Conservation (phyloP, 2,329 filamentous ascomycete genomes). For the Microdochium nivale region DNA sequence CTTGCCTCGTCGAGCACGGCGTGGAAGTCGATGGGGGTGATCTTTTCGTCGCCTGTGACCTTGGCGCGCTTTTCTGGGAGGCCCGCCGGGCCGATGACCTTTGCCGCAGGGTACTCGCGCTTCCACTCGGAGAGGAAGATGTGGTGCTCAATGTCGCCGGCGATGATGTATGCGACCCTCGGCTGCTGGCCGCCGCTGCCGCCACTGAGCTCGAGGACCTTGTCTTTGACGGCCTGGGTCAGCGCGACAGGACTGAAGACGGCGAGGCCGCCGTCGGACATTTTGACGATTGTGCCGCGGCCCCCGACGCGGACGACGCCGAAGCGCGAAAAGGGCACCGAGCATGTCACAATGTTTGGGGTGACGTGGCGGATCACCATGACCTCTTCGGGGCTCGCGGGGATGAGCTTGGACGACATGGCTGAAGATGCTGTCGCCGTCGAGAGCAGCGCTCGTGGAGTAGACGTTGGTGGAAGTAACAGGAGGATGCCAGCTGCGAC, state of each 20-base stretch:
- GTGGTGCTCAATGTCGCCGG: slow-evolving; percentile 88
- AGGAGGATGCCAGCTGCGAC: too few relatives aligned
- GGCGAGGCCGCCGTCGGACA: slow-evolving; percentile 69
- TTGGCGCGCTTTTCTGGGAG: slow-evolving; percentile 73
- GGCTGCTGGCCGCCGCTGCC: slow-evolving; percentile 19
- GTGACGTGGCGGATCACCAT: slow-evolving; percentile 87
- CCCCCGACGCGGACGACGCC: slow-evolving; percentile 77
- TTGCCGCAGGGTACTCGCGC: slow-evolving; percentile 66
- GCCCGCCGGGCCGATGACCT: slow-evolving; percentile 74
- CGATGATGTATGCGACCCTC: slow-evolving; percentile 70
- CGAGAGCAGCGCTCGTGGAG: too few relatives aligned
- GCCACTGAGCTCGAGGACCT: slow-evolving; percentile 56
- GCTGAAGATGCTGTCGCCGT: slow-evolving; percentile 1
- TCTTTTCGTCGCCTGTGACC: slow-evolving; percentile 43
- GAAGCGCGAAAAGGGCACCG: slow-evolving; percentile 76
- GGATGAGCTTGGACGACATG: slow-evolving; percentile 59
- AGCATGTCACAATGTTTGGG: slow-evolving; percentile 69
- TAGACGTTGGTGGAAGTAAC: too few relatives aligned
- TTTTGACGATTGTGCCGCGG: slow-evolving; percentile 73
- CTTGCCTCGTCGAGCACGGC: slow-evolving; percentile 57
- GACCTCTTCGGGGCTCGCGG: slow-evolving; percentile 64
- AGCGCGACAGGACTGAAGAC: slow-evolving; percentile 89
- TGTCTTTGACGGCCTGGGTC: slow-evolving; percentile 61
- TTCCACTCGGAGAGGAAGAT: slow-evolving; percentile 87
- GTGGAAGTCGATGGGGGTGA: slow-evolving; percentile 49